Percentiles rank a stretch among this genome's conserved stretches.
Conservation (phyloP, 306 rosid genomes). For the Quercus bicolor region DNA sequence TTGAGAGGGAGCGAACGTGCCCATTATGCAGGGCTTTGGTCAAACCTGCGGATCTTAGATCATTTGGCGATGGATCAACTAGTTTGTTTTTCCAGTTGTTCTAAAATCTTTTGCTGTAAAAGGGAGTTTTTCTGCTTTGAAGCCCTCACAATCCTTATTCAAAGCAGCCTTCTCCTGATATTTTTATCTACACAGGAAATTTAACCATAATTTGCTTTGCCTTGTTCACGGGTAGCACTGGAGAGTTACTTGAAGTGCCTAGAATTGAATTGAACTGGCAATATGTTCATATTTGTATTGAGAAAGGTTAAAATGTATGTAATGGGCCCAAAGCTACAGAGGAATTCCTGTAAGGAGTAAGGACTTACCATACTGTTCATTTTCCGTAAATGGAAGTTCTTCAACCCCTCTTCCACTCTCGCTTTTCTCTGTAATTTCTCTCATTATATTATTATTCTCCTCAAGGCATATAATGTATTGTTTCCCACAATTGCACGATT, state of each 20-base stretch:
- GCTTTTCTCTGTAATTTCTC: not conserved
- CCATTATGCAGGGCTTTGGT: constrained; percentile 98
- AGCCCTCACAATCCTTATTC: constrained; percentile 23
- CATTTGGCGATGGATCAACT: constrained; percentile 96
- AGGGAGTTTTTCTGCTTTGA: constrained; percentile 53
- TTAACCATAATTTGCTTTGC: constrained; percentile 35
- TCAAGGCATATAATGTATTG: not conserved
- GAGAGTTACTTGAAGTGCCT: constrained; percentile 34
- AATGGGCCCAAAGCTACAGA: constrained; percentile 39
- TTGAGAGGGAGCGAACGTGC: constrained; percentile 96
- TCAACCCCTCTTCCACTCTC: not conserved
- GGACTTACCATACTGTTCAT: constrained; percentile 30
- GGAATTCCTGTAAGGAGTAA: constrained; percentile 29
- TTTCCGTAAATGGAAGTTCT: constrained; percentile 36
- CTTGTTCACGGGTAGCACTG: constrained; percentile 32
- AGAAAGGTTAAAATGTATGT: constrained; percentile 43
- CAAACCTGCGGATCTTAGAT: constrained; percentile 88
- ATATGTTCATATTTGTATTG: constrained; percentile 47
- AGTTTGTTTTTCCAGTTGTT: constrained; percentile 89
- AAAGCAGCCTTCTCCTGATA: constrained; percentile 46
- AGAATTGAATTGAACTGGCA: constrained; percentile 34
- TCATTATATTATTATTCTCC: not conserved
- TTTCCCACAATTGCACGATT: not conserved
- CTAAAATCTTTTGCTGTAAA: constrained; percentile 37
- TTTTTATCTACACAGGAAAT: constrained; percentile 48